Evolutionary conservation across 768 basidiomycete genomes (phyloP).

Genomic region (Tricholomella constricta): DNA sequence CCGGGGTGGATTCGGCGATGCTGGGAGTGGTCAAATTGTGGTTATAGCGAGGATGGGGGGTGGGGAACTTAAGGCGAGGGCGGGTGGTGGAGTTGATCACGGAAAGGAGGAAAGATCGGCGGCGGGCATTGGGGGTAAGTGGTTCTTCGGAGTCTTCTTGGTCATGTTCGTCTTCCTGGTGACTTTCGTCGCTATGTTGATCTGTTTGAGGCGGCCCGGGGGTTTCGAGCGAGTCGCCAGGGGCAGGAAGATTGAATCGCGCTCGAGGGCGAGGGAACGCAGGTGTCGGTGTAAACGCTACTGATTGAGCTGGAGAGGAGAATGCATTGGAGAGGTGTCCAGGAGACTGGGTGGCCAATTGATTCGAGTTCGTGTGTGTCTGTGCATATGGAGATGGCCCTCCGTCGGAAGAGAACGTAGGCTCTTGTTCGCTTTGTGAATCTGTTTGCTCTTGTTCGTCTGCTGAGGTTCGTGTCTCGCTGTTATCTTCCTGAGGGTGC

Average conservation of each 20-base stretch:
- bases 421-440: conserved; percentile 42
- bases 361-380: conserved; percentile 27
- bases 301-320: conserved; percentile 58
- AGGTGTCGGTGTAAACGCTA: conserved; percentile 70
- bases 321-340: conserved; percentile 40
- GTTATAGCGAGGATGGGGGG: conserved; percentile 57
- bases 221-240: conserved; percentile 42
- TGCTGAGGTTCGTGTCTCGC: conserved; percentile 11
- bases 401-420: conserved; percentile 75
- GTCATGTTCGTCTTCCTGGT: conserved; percentile 16
- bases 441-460: conserved; percentile 18
- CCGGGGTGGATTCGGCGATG: conserved; percentile 36
- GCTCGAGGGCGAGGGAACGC: conserved; percentile 62
- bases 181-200: conserved; percentile 22
- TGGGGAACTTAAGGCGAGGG: conserved; percentile 65
- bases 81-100: conserved; percentile 84
- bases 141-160: conserved; percentile 39
- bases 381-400: conserved; percentile 39
- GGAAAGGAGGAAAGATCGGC: conserved; percentile 79
- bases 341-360: conserved; percentile 32
- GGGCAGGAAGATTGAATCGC: conserved; percentile 56
- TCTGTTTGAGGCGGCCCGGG: conserved; percentile 28
- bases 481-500: conserved; percentile 3
- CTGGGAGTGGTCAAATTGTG: conserved; percentile 34
- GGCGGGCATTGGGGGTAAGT: conserved; percentile 70